Conservation (phyloP, 768 basidiomycete genomes). For the Suillus brevipes region DNA sequence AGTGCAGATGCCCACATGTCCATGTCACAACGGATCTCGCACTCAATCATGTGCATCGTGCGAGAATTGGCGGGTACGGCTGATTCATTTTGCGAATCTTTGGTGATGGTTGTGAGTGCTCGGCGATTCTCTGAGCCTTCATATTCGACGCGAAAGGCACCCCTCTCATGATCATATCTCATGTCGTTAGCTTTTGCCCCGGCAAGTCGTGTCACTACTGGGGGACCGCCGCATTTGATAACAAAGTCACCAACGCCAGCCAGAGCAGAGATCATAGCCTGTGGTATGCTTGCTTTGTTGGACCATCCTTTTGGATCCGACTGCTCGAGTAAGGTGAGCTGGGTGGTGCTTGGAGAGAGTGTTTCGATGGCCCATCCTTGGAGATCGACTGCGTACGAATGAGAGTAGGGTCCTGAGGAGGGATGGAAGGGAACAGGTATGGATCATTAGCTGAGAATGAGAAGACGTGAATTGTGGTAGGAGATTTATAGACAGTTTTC, state of each 20-base stretch:
- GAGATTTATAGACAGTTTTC: slow-evolving; percentile 96
- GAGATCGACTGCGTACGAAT: slow-evolving; percentile 97
- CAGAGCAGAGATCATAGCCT: slow-evolving; percentile 86
- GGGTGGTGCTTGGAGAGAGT: slow-evolving; percentile 91
- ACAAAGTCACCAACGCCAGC: slow-evolving; percentile 95
- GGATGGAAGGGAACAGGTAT: slow-evolving; percentile 78
- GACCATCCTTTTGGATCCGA: slow-evolving; percentile 98
- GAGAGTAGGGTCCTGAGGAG: slow-evolving; percentile 64
- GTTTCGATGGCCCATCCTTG: slow-evolving; percentile 98
- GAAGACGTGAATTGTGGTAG: slow-evolving; percentile 92
- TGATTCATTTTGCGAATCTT: slow-evolving; percentile 20
- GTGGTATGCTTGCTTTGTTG: slow-evolving; percentile 87
- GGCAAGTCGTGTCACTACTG: slow-evolving; percentile 80
- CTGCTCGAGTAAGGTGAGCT: slow-evolving; percentile 92
- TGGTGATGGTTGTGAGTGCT: slow-evolving; percentile 19
- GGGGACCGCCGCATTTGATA: slow-evolving; percentile 94
- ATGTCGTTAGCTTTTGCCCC: slow-evolving; percentile 74
- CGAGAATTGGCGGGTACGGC: slow-evolving; percentile 14
- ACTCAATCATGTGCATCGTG: slow-evolving; percentile 64
- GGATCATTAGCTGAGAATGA: slow-evolving; percentile 91
- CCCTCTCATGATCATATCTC: slow-evolving; percentile 86
- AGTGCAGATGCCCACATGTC: slow-evolving; percentile 84
- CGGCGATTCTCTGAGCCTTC: slow-evolving; percentile 60
- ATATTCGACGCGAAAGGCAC: slow-evolving; percentile 82
- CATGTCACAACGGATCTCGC: slow-evolving; percentile 88